Conservation (phyloP, 768 basidiomycete genomes). For the Psilocybe tampanensis region DNA sequence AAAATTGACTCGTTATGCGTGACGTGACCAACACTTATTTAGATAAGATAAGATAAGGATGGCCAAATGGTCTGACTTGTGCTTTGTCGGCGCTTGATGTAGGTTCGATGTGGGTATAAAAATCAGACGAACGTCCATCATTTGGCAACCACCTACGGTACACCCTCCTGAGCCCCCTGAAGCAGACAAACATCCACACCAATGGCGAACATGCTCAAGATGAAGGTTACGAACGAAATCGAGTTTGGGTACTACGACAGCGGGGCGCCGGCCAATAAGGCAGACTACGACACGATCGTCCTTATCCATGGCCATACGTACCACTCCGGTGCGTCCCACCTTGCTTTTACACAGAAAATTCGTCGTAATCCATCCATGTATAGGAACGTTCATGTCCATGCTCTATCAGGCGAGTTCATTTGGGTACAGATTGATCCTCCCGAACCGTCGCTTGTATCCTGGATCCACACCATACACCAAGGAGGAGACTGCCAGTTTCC, state of each 20-base stretch:
- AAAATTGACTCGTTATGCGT: too few species aligned
- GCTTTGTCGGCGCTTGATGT: too few species aligned
- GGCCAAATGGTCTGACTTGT: too few species aligned
- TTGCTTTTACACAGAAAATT: background rate
- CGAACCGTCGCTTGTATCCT: conserved; percentile 38
- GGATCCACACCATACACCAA: conserved; percentile 31
- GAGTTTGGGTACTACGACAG: conserved; percentile 32
- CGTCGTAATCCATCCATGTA: too few species aligned
- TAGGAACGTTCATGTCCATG: conserved; percentile 28
- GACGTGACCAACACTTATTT: too few species aligned
- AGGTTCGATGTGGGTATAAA: too few species aligned
- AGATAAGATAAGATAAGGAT: too few species aligned
- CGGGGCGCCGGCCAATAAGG: conserved; percentile 19
- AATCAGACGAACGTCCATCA: too few species aligned
- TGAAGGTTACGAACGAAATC: conserved; percentile 12
- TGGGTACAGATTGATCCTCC: conserved; percentile 26
- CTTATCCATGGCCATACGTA: conserved; percentile 33
- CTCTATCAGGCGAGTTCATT: conserved; percentile 15
- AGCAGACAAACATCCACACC: too few species aligned
- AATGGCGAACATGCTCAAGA: conserved; percentile 7
- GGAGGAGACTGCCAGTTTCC: conserved; percentile 22
- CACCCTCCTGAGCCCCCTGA: too few species aligned
- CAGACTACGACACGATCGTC: conserved; percentile 26
- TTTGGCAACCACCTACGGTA: too few species aligned
- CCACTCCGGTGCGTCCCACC: conserved; percentile 22